Conservation (phyloP, 768 basidiomycete species). For the Suillus tomentosus region DNA sequence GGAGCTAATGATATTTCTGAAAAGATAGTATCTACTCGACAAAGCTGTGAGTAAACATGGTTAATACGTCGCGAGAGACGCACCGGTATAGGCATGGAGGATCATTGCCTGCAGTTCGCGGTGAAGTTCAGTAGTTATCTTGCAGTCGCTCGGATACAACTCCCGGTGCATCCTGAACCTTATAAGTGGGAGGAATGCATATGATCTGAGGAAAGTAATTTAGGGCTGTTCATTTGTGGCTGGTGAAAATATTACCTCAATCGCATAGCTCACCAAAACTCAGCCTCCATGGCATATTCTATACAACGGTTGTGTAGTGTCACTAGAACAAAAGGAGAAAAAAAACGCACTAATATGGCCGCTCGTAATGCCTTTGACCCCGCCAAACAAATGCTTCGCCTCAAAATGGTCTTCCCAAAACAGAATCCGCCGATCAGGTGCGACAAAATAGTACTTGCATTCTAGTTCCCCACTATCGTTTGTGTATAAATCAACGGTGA, state of each 20-base stretch:
- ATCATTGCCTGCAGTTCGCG: not conserved
- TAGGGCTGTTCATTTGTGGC: no score
- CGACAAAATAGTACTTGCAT: not conserved
- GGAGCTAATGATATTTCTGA: conserved; percentile 12
- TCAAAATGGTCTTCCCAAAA: not conserved
- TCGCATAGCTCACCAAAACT: not conserved
- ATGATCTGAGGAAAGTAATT: not conserved
- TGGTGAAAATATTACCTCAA: no score
- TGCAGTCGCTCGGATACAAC: conserved; percentile 2
- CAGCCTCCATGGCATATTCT: conserved; percentile 5
- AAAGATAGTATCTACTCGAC: not conserved
- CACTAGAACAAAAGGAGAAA: not conserved
- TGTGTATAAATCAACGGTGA: conserved; percentile 1
- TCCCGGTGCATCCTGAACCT: not conserved
- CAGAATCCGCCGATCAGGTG: conserved; percentile 2
- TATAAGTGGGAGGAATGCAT: not conserved
- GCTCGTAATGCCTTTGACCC: not conserved
- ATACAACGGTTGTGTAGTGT: not conserved
- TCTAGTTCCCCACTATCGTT: not conserved
- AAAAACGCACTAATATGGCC: not conserved
- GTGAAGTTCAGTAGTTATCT: conserved; percentile 1
- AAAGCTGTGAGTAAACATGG: not conserved
- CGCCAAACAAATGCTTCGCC: not conserved
- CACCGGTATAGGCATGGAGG: not conserved
- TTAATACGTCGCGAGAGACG: not conserved